These are phyloP conservation scores for Trichosporon ovoides DNA, from an alignment of 1,284 basidiomycete genomes.

Conservation along the genomic window DNA sequence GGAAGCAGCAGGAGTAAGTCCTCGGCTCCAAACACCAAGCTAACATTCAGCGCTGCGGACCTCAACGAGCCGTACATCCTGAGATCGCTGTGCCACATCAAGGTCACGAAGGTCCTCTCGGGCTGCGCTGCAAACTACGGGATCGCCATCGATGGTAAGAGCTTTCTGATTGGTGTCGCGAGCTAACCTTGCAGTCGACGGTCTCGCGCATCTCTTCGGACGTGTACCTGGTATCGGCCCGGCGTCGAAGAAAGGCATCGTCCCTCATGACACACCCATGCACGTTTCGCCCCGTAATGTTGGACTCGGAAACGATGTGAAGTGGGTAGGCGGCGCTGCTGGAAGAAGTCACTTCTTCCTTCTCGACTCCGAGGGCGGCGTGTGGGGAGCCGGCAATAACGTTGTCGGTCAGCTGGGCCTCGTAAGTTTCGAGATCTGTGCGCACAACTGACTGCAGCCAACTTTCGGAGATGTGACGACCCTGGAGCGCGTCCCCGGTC, in stretches of 20 bases:
- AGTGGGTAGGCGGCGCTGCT: constrained; percentile 73
- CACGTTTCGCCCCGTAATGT: constrained; percentile 59
- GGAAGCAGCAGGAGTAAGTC: constrained; percentile 11
- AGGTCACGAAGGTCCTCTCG: constrained; percentile 64
- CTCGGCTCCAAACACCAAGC: too few species aligned
- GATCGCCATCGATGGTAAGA: constrained; percentile 58
- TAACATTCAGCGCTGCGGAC: constrained; percentile 51
- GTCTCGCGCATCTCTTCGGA: constrained; percentile 80
- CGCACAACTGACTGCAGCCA: constrained; percentile 18
- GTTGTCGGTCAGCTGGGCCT: constrained; percentile 63
- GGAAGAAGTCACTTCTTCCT: constrained; percentile 77
- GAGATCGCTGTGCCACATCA: constrained; percentile 76
- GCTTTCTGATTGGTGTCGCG: constrained; percentile 9
- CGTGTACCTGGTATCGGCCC: constrained; percentile 63
- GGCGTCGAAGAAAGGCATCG: constrained; percentile 51
- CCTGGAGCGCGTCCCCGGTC: constrained; percentile 33
- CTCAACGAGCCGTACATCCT: constrained; percentile 79
- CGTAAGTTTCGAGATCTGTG: constrained; percentile 18
- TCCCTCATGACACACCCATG: constrained; percentile 68
- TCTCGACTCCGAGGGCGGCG: constrained; percentile 70
- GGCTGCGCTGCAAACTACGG: constrained; percentile 62
- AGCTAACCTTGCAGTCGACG: constrained; percentile 51
- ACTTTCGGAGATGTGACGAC: constrained; percentile 18
- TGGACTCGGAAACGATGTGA: constrained; percentile 58
- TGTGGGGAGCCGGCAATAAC: constrained; percentile 82